Evolutionary conservation across 1,139 yeast species (phyloP).

Genomic region (Geotrichum phurueaensis): DNA sequence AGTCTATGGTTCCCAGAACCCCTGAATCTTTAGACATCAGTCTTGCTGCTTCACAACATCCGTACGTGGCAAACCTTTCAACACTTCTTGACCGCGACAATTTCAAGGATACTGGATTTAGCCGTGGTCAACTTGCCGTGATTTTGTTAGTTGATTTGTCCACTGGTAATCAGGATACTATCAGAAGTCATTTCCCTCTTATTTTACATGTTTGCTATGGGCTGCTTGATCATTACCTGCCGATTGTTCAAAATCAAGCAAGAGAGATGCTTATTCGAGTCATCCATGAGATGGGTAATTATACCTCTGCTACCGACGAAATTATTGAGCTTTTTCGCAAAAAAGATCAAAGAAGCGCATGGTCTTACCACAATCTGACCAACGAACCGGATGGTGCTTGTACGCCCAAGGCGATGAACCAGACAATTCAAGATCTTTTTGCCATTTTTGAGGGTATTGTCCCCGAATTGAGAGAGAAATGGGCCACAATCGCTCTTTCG

Average conservation of each 20-base stretch:
- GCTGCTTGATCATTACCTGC: conserved; percentile 78
- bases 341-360: conserved; percentile 45
- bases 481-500: conserved; percentile 77
- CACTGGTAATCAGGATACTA: conserved; percentile 40
- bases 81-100: conserved; percentile 47
- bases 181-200: conserved; percentile 52
- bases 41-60: conserved; percentile 40
- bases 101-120: conserved; percentile 71
- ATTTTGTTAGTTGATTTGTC: conserved; percentile 78
- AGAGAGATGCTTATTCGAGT: conserved; percentile 67
- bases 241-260: conserved; percentile 80
- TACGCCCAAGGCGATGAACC: conserved; percentile 83
- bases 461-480: conserved; percentile 61
- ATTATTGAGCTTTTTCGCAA: conserved; percentile 45
- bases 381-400: conserved; percentile 75
- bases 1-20: conserved; percentile 75
- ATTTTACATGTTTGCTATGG: conserved; percentile 77
- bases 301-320: conserved; percentile 44
- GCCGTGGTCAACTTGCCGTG: conserved; percentile 81
- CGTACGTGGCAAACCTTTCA: conserved; percentile 71
- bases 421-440: conserved; percentile 60
- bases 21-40: conserved; percentile 33
- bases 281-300: conserved; percentile 49
- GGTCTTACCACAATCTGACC: conserved; percentile 85
- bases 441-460: conserved; percentile 47